Evolutionary conservation across 352 stramenopile species (phyloP).

Genomic region (Peronospora farinosa): DNA sequence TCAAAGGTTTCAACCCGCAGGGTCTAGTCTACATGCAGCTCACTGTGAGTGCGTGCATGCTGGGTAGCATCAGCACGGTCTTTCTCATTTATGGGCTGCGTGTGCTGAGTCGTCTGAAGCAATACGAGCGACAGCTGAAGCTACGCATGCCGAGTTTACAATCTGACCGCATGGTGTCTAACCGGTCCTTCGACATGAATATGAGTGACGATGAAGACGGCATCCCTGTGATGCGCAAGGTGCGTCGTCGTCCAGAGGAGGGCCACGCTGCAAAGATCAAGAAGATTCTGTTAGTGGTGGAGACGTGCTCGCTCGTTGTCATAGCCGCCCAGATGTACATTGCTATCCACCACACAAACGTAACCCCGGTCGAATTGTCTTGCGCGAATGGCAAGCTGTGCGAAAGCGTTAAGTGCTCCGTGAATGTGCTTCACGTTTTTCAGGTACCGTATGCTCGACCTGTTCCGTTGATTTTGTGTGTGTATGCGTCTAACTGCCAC

Average conservation of each 20-base stretch:
- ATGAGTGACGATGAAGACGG: constrained; percentile 36
- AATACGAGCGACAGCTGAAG: constrained; percentile 34
- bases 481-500: not conserved
- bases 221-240: constrained; percentile 15
- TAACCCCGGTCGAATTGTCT: constrained; percentile 37
- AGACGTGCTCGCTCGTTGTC: constrained; percentile 30
- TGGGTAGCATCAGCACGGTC: constrained; percentile 38
- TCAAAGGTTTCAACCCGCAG: constrained; percentile 37
- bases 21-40: constrained; percentile 38
- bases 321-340: constrained; percentile 50
- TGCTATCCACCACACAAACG: constrained; percentile 27
- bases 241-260: constrained; percentile 19
- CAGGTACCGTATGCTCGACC: constrained; percentile 24
- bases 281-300: constrained; percentile 39
- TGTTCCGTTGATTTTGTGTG: not conserved
- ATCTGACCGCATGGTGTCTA: constrained; percentile 32
- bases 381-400: constrained; percentile 59
- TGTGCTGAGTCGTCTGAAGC: constrained; percentile 32
- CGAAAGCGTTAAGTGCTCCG: constrained; percentile 31
- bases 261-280: constrained; percentile 38
- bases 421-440: constrained; percentile 45
- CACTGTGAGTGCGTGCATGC: constrained; percentile 33
- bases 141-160: constrained; percentile 31
- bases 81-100: constrained; percentile 42
- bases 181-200: constrained; percentile 33